Base-by-base conservation (phyloP, 257 asterid genomes). In the Avicennia marina region DNA sequence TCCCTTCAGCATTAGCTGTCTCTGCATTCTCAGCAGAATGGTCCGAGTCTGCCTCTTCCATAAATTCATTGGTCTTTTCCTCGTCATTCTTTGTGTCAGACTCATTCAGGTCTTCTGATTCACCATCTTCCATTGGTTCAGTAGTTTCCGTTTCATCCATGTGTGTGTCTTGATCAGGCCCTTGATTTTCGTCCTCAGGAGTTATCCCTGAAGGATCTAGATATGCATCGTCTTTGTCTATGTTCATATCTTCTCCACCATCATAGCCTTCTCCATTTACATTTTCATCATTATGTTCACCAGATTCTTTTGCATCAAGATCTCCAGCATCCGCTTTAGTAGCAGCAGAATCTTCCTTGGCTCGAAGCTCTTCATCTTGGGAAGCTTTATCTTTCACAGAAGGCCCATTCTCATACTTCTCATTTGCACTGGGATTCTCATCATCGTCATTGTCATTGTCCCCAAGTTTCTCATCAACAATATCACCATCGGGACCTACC, bases 391-490 rank as follows among this genome's bases (percentile, higher is more conserved):
- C 95, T 44, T 78, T 77, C 44, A 77, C 83, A 2, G 97, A 53
- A 51, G 89, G 87, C n/a, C 95, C 96, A 42, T 75, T 50, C 58
- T 93, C 95, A 4, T 83, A 75, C 70, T 86, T 93, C 75, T 93
- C 98, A 46, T 76, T 71, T 31, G 17, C 51, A 2, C 31, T 58
- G 29, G 61, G 65, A 70, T 75, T 77, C 53, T 78, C 82, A 10
- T 55, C 46, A 40, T 27, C 69, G 55, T 62, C 78, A 33, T 47
- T 60, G 42, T 66, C 73, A 25, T 69, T 62, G 44, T 73, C 89
- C 60, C 80, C 78, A 27, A 72, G 73, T 67, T 89, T 93, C 83
- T 89, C 96, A 67, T 89, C 95, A 61, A 77, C 94, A 54, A 75
- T 65, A 61, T 85, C 89, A 64, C 84, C 68, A 47, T 78, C 62